These are phyloP conservation scores for Trichopus zeylanicus DNA, from an alignment of 116 monocot species.

Conservation along the genomic window DNA sequence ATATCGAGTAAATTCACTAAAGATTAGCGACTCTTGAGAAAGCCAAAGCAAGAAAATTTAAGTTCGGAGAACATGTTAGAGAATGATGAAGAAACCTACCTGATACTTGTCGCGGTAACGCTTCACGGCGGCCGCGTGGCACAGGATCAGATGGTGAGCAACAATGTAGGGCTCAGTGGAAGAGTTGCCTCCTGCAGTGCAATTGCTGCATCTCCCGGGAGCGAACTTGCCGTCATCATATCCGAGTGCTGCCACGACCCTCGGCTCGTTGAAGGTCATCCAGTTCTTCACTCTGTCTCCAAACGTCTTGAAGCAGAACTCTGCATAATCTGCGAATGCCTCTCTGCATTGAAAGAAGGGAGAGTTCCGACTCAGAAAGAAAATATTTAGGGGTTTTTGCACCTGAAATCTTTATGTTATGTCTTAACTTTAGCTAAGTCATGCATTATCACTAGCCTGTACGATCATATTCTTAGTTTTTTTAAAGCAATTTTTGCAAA, in stretches of 20 bases:
- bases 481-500: too few species aligned
- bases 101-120: slow-evolving; percentile 91
- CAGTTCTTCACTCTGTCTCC: slow-evolving; percentile 96
- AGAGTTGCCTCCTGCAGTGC: slow-evolving; percentile 75
- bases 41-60: too few species aligned
- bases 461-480: too few species aligned
- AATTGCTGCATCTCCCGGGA: slow-evolving; percentile 66
- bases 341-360: slow-evolving; percentile 30
- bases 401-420: too few species aligned
- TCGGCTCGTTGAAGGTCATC: slow-evolving; percentile 94
- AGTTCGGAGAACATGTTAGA: too few species aligned
- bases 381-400: too few species aligned
- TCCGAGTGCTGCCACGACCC: slow-evolving; percentile 74
- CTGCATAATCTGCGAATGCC: slow-evolving; percentile 72
- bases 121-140: slow-evolving; percentile 75
- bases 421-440: too few species aligned
- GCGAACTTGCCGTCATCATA: slow-evolving; percentile 74
- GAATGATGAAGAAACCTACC: slow-evolving; percentile 22
- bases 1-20: too few species aligned
- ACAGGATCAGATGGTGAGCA: slow-evolving; percentile 71
- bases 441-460: too few species aligned
- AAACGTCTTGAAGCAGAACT: slow-evolving; percentile 86
- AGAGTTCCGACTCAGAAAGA: too few species aligned
- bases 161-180: slow-evolving; percentile 84
- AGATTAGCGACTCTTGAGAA: too few species aligned